Conservation (phyloP, 2,329 filamentous ascomycete genomes). For the Endothia cerciana region DNA sequence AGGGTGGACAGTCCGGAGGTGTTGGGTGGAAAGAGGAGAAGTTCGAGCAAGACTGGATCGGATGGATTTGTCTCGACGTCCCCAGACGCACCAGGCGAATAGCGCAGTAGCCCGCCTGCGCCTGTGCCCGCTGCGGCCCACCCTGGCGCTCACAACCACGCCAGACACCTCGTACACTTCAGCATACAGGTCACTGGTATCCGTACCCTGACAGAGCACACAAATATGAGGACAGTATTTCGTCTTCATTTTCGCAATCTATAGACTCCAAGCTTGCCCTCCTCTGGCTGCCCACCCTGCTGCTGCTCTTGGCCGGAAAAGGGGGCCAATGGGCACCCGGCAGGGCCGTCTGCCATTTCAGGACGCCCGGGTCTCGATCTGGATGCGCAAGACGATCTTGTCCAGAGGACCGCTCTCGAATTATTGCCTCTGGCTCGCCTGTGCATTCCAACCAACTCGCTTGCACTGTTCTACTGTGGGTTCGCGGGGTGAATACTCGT, state of each 20-base stretch:
- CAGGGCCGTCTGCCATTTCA: constrained; percentile 7
- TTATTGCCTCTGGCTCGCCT: constrained; percentile 1
- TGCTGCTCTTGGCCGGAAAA: not conserved
- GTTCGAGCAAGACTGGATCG: constrained; percentile 35
- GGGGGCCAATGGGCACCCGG: not conserved
- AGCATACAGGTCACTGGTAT: constrained; percentile 8
- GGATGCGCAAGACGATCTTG: constrained; percentile 8
- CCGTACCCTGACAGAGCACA: not conserved
- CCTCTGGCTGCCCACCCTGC: not conserved
- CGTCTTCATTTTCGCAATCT: not conserved
- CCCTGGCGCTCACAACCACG: constrained; percentile 22
- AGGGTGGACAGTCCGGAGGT: constrained; percentile 36
- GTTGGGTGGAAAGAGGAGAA: constrained; percentile 39
- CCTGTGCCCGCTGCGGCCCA: constrained; percentile 27
- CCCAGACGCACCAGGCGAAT: constrained; percentile 28
- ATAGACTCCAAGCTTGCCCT: not conserved
- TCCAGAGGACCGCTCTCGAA: not conserved
- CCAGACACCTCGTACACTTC: constrained; percentile 18
- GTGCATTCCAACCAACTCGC: not conserved
- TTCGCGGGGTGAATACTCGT: constrained; percentile 16
- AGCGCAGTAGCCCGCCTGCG: constrained; percentile 32
- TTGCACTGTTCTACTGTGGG: not conserved
- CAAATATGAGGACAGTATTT: not conserved
- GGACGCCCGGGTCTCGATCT: constrained; percentile 10
- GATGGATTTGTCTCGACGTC: constrained; percentile 34